Conservation (phyloP, 2,329 filamentous ascomycete species). For the Colletotrichum simmondsii region DNA sequence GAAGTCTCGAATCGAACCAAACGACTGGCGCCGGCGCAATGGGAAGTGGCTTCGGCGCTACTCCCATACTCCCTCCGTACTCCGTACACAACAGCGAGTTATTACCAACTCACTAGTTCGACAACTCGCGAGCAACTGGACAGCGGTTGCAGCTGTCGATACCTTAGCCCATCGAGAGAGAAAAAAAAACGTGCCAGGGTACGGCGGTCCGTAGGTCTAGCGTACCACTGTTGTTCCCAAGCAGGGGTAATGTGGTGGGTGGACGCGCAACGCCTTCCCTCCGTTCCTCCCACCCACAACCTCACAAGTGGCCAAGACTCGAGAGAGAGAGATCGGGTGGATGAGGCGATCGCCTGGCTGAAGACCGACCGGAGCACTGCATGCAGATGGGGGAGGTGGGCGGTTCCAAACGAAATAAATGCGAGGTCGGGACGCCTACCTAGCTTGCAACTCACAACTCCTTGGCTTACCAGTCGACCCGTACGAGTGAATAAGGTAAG, state of each 20-base stretch:
- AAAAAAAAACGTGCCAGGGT: not conserved
- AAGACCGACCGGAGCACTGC: constrained; percentile 18
- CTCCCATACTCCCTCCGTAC: too few relatives aligned
- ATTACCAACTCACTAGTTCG: too few relatives aligned
- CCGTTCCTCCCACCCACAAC: not conserved
- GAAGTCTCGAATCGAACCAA: not conserved
- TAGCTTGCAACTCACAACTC: not conserved
- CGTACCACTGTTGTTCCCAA: not conserved
- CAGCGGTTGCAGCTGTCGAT: not conserved
- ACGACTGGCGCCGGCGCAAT: constrained; percentile 1
- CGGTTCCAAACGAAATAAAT: not conserved
- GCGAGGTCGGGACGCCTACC: constrained; percentile 21
- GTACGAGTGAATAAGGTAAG: constrained; percentile 10
- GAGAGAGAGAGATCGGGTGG: constrained; percentile 21
- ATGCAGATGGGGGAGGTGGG: not conserved
- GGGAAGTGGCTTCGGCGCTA: not conserved
- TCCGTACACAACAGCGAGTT: not conserved
- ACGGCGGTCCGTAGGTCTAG: not conserved
- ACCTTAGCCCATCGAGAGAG: not conserved
- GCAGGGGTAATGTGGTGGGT: constrained; percentile 7
- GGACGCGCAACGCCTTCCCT: constrained; percentile 26
- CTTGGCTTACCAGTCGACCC: not conserved
- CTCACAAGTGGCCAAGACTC: not conserved
- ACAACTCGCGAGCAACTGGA: constrained; percentile 6
- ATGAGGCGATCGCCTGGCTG: constrained; percentile 32